Evolutionary conservation across 164 flowering plant species (phyloP), one percentile per base, ranked within the genome.

Genomic region (Umbilicus rupestris): DNA sequence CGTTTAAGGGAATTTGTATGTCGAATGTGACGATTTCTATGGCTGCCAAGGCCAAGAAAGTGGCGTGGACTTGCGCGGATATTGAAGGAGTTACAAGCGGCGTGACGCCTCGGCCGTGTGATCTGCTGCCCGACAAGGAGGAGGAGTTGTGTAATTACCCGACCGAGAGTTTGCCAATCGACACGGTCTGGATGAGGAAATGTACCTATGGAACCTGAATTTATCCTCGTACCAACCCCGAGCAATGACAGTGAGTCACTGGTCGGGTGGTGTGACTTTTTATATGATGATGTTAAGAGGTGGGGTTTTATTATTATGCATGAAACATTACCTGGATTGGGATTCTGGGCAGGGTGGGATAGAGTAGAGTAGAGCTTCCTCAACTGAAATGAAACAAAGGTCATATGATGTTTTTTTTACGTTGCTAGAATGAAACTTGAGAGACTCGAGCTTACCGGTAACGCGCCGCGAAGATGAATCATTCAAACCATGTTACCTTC

Each of bases 301-400:
- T 89, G 98, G 66, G 89, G 90, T 59, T 89, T 85, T 35, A 86
- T 84, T 75, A 92, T n/a, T n/a, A n/a, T n/a, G n/a, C n/a, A n/a
- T n/a, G n/a, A n/a, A n/a, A n/a, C n/a, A n/a, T n/a, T n/a, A n/a
- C n/a, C n/a, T n/a, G n/a, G n/a, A n/a, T n/a, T n/a, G n/a, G n/a
- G n/a, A n/a, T n/a, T n/a, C n/a, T n/a, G 77, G 73, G 86, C 89
- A 16, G 97, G 96, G 73, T 92, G 97, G 73, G 84, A 83, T 6
- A 92, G 72, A 16, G 96, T n/a, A n/a, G n/a, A n/a, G n/a, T n/a
- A n/a, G n/a, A n/a, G n/a, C 97, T 79, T 84, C 95, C 4, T 84
- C 90, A 67, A 83, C 96, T 92, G 92, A 62, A 63, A 8, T n/a
- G n/a, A n/a, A n/a, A n/a, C n/a, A n/a, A n/a, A n/a, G n/a, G n/a